Conservation (phyloP, 257 asterid species). For the Solanum boliviense region DNA sequence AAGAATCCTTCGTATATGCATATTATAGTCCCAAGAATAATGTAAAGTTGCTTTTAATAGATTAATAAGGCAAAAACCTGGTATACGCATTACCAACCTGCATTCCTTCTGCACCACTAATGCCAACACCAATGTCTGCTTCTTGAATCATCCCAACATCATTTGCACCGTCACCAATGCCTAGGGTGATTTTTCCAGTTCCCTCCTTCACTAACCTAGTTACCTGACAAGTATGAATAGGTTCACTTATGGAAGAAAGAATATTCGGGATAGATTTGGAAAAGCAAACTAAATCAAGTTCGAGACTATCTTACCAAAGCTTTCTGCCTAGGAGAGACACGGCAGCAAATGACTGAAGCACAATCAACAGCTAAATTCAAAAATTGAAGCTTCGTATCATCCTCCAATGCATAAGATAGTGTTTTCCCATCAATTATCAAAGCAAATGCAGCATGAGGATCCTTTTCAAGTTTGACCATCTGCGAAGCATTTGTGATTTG, state of each 20-base stretch:
- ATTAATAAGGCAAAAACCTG: background rate
- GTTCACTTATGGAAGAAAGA: background rate
- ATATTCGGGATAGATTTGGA: background rate
- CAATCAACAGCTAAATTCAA: slow-evolving; percentile 80
- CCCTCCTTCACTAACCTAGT: slow-evolving; percentile 96
- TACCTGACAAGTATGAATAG: slow-evolving; percentile 31
- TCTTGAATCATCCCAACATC: slow-evolving; percentile 99
- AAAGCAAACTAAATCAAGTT: background rate
- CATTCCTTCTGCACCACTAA: slow-evolving; percentile 99
- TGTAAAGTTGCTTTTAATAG: background rate
- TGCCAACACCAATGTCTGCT: slow-evolving; percentile 99
- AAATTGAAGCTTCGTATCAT: slow-evolving; percentile 65
- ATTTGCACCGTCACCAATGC: slow-evolving; percentile 99
- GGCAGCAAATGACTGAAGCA: slow-evolving; percentile 98
- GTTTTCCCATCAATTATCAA: slow-evolving; percentile 92
- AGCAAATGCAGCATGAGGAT: slow-evolving; percentile 97
- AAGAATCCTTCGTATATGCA: background rate
- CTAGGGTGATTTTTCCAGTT: slow-evolving; percentile 87
- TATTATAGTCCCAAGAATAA: background rate
- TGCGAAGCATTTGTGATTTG: slow-evolving; percentile 79
- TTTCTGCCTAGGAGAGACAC: slow-evolving; percentile 97
- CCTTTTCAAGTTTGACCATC: slow-evolving; percentile 77
- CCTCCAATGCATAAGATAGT: slow-evolving; percentile 69
- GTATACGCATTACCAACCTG: slow-evolving; percentile 53
- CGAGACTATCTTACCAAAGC: slow-evolving; percentile 54